Conservation (phyloP, 192 early-diverging fungal genomes). For the Gorgonomyces haynaldii region DNA sequence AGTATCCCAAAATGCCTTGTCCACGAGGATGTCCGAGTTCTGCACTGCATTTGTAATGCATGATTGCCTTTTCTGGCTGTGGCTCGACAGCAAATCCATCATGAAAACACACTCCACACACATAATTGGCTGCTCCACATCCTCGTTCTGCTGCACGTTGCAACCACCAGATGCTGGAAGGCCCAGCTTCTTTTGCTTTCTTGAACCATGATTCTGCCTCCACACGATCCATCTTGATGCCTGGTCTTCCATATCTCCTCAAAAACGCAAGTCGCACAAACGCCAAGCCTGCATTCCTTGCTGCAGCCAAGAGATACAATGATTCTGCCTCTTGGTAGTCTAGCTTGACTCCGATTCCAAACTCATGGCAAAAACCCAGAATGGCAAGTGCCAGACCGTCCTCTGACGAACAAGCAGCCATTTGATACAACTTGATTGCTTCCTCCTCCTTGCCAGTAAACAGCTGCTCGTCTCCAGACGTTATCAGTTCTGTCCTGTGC, state of each 20-base stretch:
- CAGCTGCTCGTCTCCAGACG: no score
- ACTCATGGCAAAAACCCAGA: slow-evolving; percentile 73
- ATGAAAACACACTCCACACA: slow-evolving; percentile 71
- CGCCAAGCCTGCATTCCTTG: slow-evolving; percentile 50
- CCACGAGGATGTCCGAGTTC: slow-evolving; percentile 40
- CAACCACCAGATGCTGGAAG: slow-evolving; percentile 53
- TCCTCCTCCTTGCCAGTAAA: no score
- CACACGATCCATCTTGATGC: slow-evolving; percentile 61
- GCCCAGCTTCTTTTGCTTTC: slow-evolving; percentile 44
- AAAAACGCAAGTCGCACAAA: slow-evolving; percentile 61
- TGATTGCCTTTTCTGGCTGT: slow-evolving; percentile 48
- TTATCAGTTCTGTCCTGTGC: no score
- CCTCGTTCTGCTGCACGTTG: slow-evolving; percentile 30
- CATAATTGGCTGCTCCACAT: slow-evolving; percentile 47
- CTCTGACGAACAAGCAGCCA: no score
- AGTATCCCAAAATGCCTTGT: slow-evolving; percentile 63
- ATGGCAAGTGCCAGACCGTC: no score
- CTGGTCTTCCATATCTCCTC: slow-evolving; percentile 67
- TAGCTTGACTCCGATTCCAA: slow-evolving; percentile 57
- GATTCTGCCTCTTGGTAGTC: slow-evolving; percentile 54
- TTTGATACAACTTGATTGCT: no score
- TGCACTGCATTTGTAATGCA: slow-evolving; percentile 55
- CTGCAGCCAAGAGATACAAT: slow-evolving; percentile 54
- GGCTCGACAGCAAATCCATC: slow-evolving; percentile 59
- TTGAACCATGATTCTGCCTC: slow-evolving; percentile 71